A percentile compares a stretch with the other conserved stretches of the same genome.
phyloP scores from a whole-genome alignment of 2,329 filamentous ascomycete genomes.

The Ophiostoma sp. region DNA sequence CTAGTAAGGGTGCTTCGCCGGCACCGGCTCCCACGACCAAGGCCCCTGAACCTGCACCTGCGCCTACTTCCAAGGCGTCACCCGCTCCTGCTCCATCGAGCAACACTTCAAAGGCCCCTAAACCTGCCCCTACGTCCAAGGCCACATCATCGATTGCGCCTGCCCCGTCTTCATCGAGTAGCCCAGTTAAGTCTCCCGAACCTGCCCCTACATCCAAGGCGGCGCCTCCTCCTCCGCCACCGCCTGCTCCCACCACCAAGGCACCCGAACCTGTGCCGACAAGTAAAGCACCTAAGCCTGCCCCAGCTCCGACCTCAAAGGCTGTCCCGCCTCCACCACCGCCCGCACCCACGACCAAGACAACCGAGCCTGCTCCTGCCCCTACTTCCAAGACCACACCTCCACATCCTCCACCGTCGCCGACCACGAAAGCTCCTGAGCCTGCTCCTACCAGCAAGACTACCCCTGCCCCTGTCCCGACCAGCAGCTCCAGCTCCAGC shows the following conservation, averaged over 20 bases:
- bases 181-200: background rate
- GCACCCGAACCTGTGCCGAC: background rate
- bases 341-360: too few species aligned
- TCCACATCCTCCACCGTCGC: too few species aligned
- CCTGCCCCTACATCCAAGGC: background rate
- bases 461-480: too few species aligned
- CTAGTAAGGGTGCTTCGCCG: background rate
- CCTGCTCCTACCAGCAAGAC: too few species aligned
- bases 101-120: background rate
- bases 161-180: background rate
- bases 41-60: background rate
- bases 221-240: background rate
- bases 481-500: background rate
- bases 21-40: background rate
- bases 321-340: too few species aligned
- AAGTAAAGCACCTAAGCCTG: background rate
- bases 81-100: background rate
- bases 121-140: background rate
- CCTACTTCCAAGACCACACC: too few species aligned
- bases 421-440: too few species aligned
- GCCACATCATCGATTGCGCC: too few species aligned
- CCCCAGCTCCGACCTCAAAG: background rate
- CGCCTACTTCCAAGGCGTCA: background rate
- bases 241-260: background rate
- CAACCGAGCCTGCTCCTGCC: too few species aligned